Conservation (phyloP, 768 basidiomycete genomes). For the Tephrocybe sp. region DNA sequence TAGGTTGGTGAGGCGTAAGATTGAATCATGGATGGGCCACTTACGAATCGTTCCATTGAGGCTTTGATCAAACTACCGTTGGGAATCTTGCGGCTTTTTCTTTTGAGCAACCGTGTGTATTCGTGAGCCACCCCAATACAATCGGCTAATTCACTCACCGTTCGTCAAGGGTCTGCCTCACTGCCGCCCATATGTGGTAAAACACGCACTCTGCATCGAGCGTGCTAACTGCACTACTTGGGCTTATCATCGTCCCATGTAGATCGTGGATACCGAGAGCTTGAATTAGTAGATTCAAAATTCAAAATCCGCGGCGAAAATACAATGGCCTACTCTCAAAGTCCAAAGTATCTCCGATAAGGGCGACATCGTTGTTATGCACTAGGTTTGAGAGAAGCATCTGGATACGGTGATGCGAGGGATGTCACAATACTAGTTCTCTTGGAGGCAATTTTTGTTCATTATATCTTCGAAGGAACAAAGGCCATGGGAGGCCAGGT, state of each 20-base stretch:
- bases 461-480: slow-evolving; percentile 1
- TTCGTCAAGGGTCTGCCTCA: slow-evolving; percentile 27
- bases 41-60: slow-evolving; percentile 28
- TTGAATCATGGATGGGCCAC: slow-evolving; percentile 3
- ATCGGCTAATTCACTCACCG: no score
- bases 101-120: background rate
- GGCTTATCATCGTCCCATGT: slow-evolving; percentile 27
- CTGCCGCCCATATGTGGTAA: slow-evolving; percentile 31
- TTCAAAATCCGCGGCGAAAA: background rate
- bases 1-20: background rate
- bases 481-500: background rate
- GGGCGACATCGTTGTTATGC: slow-evolving; percentile 24
- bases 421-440: background rate
- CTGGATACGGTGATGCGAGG: no score
- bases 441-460: background rate
- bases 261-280: slow-evolving; percentile 22
- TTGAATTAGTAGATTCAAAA: slow-evolving; percentile 3
- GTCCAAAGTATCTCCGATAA: slow-evolving; percentile 43
- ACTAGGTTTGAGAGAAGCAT: slow-evolving; percentile 15
- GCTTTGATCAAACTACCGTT: slow-evolving; percentile 10
- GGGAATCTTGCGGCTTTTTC: slow-evolving; percentile 12
- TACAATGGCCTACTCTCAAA: slow-evolving; percentile 36
- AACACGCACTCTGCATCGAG: slow-evolving; percentile 19
- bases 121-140: no score
- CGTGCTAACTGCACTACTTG: slow-evolving; percentile 16